Conservation (phyloP, 139 green algal genomes). For the Monoraphidium neglectum region DNA sequence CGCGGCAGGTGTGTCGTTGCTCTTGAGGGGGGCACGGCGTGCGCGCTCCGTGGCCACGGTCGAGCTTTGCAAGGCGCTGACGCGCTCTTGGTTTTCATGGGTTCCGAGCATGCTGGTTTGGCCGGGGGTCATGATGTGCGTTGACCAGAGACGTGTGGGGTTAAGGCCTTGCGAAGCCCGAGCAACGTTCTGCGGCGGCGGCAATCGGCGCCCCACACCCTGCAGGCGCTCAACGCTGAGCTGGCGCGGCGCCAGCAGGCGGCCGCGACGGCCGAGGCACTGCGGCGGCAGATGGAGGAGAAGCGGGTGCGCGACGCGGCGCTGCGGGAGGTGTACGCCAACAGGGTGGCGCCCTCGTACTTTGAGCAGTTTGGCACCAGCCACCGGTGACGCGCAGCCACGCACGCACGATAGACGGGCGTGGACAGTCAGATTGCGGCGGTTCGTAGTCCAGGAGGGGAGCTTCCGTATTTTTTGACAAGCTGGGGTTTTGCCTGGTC, state of each 20-base stretch:
- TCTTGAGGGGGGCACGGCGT: not conserved
- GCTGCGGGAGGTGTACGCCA: constrained; percentile 35
- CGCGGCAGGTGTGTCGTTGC: constrained; percentile 8
- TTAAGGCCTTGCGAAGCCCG: too few relatives aligned
- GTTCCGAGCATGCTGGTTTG: too few relatives aligned
- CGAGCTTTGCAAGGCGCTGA: not conserved
- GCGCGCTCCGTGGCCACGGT: not conserved
- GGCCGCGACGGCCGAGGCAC: constrained; percentile 3
- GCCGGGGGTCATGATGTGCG: too few relatives aligned
- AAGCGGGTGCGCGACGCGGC: constrained; percentile 36
- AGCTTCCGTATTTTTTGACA: too few relatives aligned
- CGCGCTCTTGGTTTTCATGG: not conserved
- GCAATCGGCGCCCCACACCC: too few relatives aligned
- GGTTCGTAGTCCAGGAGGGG: too few relatives aligned
- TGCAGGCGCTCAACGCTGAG: constrained; percentile 13
- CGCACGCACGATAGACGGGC: not conserved
- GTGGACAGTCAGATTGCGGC: too few relatives aligned
- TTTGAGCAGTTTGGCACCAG: constrained; percentile 62
- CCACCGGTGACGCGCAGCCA: constrained; percentile 38
- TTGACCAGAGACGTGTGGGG: too few relatives aligned
- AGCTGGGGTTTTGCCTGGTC: too few relatives aligned
- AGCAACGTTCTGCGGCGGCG: too few relatives aligned
- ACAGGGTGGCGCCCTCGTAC: constrained; percentile 35
- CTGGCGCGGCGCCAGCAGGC: constrained; percentile 8
- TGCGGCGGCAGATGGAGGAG: constrained; percentile 35